phyloP scores from a whole-genome alignment of 306 rosid species.

The Cicer cuneatum region DNA sequence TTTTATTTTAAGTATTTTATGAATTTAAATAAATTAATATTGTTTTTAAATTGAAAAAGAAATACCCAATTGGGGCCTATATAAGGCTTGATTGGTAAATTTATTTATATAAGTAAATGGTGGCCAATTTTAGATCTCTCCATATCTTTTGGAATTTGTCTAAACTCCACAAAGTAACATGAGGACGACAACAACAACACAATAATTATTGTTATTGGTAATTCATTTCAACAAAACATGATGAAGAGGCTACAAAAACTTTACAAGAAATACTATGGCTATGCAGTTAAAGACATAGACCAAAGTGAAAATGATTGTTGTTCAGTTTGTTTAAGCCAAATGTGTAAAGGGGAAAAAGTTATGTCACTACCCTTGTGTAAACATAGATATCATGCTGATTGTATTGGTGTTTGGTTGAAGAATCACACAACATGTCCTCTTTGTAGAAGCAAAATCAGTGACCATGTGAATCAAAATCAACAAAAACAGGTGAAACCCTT shows the following conservation, averaged over 20 bases:
- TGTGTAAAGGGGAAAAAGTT: constrained; percentile 40
- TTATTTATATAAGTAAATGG: not conserved
- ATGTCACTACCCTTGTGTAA: constrained; percentile 39
- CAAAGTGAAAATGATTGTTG: constrained; percentile 37
- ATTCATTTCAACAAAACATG: constrained; percentile 31
- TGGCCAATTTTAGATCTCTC: constrained; percentile 1
- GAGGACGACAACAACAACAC: not conserved
- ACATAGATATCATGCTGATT: constrained; percentile 47
- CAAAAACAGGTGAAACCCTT: constrained; percentile 26
- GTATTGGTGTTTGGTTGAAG: constrained; percentile 53
- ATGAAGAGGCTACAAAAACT: constrained; percentile 26
- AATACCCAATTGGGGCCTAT: no score
- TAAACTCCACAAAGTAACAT: not conserved
- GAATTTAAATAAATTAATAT: no score
- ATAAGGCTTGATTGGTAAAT: not conserved
- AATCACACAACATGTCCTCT: constrained; percentile 52
- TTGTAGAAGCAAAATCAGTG: constrained; percentile 45
- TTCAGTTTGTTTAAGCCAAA: constrained; percentile 45
- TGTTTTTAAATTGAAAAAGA: no score
- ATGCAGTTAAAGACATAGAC: not conserved
- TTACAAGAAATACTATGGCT: not conserved
- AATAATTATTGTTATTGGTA: constrained; percentile 12
- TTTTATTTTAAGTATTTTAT: no score
- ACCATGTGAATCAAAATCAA: not conserved
- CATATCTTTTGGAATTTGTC: not conserved